Evolutionary conservation across 768 basidiomycete species (phyloP), one percentile per base, ranked within the genome.

Genomic region (Suillus fuscotomentosus): DNA sequence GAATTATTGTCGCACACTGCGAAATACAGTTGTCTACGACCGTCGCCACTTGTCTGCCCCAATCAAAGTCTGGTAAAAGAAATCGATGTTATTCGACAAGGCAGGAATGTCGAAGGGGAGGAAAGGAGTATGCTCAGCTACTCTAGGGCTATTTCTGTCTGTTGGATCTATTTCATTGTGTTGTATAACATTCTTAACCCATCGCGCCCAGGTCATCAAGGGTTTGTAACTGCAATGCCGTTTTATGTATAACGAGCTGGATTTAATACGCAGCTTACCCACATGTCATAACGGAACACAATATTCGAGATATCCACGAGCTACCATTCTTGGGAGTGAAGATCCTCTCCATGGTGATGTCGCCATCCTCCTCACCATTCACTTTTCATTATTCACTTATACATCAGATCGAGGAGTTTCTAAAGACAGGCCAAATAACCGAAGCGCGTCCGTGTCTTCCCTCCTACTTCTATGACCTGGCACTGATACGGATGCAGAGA

Each of bases 121-220:
- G 80, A 82, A 24, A 78, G 85, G 36, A 91, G 89, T 68, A 86
- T 88, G 47, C 75, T 94, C 56, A 87, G 86, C 65, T 95, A 94
- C 67, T 81, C 86, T 41, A 82, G 91, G 56, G 87, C 89, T 2
- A 87, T 92, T 67, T 81, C 87, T n/a, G 89, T 89, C 71, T 67
- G 86, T 75, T 36, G 50, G 45, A n/a, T 62, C 6, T 20, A 54
- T 43, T 27, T 50, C 60, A 39, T 39, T 54, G 15, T 38, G 20
- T 56, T 1, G 65, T 61, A 34, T 13, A 63, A 39, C 63, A 68
- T 24, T 20, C 5, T 31, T 68, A 2, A 68, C 43, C 41, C 27
- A 27, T 14, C 14, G 10, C 57, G 45, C 60, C 20, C 60, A 86
- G 86, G 65, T 75, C 17, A 72, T 86, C 62, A 86, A 87, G 79